Evolutionary conservation across 345 rosid genomes (phyloP), one percentile per base, ranked within the genome.

Genomic region (Populus alba): DNA sequence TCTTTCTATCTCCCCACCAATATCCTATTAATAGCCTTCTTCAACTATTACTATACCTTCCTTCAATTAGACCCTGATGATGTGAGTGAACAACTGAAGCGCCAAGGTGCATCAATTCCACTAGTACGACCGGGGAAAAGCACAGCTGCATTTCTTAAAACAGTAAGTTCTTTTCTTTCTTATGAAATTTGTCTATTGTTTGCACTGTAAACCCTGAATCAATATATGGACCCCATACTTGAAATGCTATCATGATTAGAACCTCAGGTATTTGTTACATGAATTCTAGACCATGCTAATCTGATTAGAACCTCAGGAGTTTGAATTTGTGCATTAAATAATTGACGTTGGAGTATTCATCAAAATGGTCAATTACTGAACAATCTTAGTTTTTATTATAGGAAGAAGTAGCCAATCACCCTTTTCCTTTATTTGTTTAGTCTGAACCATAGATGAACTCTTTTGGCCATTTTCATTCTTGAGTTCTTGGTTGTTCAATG

Each of bases 31-130:
- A 91, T 96, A 81, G 98, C 98, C 79, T 96, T 96, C 91, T 96
- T 96, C 90, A 96, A 94, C 89, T 94, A 96, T 86, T 96, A 92
- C 87, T 93, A 96, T 86, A 92, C 99, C 65, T 96, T 96, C 87
- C 89, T 96, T 49, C 99, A 96, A 88, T 85, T 94, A 88, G 99
- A 91, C 82, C 99, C 97, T 49, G 98, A 96, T 77, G 97, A 96
- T 84, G 95, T 96, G 70, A 96, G 99, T n/a, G 98, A 96, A 81
- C 99, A 96, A 78, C 73, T 96, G 84, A 96, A 96, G 83, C 91
- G 98, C 39, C 99, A 96, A 87, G 97, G 99, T 74, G 99, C 95
- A 8, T 96, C 97, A 2, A 94, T 96, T 77, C 99, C 98, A 39
- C 87, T 91, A 39, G 99, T 96, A 81, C 89, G 95, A 27, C 98